Base-by-base conservation (phyloP, 352 stramenopile genomes). In the Peronospora destructor region DNA sequence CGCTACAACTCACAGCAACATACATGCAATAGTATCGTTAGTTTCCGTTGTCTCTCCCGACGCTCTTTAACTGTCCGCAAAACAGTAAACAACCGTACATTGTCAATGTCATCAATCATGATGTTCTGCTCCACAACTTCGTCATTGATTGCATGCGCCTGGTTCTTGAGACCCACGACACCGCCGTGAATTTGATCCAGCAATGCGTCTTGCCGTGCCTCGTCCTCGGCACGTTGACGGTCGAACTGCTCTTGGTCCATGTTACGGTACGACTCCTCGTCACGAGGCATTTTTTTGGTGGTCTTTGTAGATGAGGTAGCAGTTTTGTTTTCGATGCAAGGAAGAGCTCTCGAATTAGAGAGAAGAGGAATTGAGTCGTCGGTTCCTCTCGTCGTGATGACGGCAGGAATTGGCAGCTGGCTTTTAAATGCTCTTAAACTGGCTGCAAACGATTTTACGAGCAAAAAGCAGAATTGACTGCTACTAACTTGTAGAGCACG, bases 51-150 rank as follows among this genome's bases (percentile, higher is more conserved):
- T 40, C 25, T 42, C 25, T 52, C 7, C 37, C 45, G 1, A 35
- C 16, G 11, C 4, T 35, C 14, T 32, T 23, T 29, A 42, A 53
- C 25, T 26, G 0, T 14, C 13, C 9, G 23, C 25, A 17, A 19
- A n/a, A 12, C 19, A 32, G n/a, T 4, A 33, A 14, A 11, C 16
- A 36, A 35, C 16, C 75, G 46, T 73, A 90, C 81, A 46, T 73
- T 66, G 53, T 59, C 61, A 36, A 92, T 79, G 61, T 88, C 72
- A 55, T 89, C 81, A 49, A 92, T 85, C 62, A 90, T 81, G 56
- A 68, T 59, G 53, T 87, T 92, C 53, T 92, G 81, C 56, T 85
- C 74, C 29, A 89, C 61, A 11, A 92, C 81, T 64, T 92, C 81
- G 53, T 71, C 76, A 46, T 92, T 90, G 53, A 92, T 92, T 19